Evolutionary conservation across 1,139 yeast genomes (phyloP).

Genomic region (Pichia sorboxylosa): DNA sequence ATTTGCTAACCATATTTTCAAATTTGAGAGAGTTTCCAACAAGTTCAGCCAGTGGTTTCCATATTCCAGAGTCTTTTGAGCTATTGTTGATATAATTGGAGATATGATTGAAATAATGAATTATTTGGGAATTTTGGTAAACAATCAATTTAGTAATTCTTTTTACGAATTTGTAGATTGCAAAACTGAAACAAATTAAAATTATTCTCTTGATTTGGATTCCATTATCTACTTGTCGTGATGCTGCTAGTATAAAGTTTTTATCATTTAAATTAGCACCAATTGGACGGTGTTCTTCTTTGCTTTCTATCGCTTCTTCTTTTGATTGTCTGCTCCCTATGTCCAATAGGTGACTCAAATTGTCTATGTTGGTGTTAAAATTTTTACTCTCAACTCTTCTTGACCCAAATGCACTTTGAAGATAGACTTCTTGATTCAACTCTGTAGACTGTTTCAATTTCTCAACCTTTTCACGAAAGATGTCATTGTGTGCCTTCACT

Average conservation of each 20-base stretch:
- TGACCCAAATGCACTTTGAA: constrained; percentile 18
- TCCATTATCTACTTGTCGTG: constrained; percentile 21
- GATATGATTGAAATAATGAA: not conserved
- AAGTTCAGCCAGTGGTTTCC: not conserved
- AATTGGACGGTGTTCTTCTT: not conserved
- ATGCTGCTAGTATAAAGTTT: constrained; percentile 20
- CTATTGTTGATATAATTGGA: not conserved
- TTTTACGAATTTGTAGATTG: constrained; percentile 16
- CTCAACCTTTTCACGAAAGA: constrained; percentile 3
- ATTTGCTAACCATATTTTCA: constrained; percentile 5
- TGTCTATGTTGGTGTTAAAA: not conserved
- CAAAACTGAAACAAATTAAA: constrained; percentile 11
- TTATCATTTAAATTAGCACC: constrained; percentile 16
- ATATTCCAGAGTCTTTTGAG: not conserved
- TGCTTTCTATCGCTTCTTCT: not conserved
- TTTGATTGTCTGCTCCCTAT: constrained; percentile 1
- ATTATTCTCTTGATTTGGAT: constrained; percentile 19
- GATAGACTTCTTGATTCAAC: constrained; percentile 10
- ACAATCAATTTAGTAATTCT: constrained; percentile 16
- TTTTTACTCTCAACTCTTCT: constrained; percentile 6
- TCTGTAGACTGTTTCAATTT: not conserved
- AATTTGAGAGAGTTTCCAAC: constrained; percentile 2
- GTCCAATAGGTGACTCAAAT: constrained; percentile 5
- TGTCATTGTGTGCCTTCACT: constrained; percentile 12
- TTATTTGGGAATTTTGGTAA: constrained; percentile 3